Evolutionary conservation across 208 protist species (phyloP).

Genomic region (Willaertia magna): DNA sequence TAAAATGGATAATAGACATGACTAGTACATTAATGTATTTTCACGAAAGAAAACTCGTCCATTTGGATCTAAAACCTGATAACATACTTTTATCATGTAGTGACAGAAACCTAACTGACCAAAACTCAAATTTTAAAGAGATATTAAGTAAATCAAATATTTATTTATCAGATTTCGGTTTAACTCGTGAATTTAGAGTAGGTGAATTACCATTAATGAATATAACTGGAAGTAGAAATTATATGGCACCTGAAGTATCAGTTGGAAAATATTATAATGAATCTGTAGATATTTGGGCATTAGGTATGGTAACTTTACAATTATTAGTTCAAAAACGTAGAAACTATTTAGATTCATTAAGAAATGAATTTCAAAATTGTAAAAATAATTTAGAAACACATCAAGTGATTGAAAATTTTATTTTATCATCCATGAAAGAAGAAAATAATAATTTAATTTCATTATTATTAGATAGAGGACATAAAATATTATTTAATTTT

Average conservation of each 20-base stretch:
- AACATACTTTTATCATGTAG: neutral
- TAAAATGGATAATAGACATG: neutral
- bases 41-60: neutral
- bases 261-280: neutral
- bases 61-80: neutral
- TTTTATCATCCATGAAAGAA: neutral
- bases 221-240: neutral
- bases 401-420: neutral
- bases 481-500: neutral
- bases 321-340: neutral
- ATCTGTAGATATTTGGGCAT: neutral
- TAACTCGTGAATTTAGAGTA: neutral
- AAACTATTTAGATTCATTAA: neutral
- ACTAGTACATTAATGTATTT: neutral
- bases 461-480: neutral
- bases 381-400: neutral
- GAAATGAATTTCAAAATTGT: neutral
- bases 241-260: slow-evolving; percentile 3
- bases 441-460: neutral
- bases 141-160: neutral
- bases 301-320: neutral
- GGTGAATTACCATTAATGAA: neutral
- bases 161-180: neutral
- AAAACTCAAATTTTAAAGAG: neutral
- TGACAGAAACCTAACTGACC: neutral